These are phyloP conservation scores for Pelargonium cotyledonis DNA, from an alignment of 441 rosid genomes.

Conservation along the genomic window DNA sequence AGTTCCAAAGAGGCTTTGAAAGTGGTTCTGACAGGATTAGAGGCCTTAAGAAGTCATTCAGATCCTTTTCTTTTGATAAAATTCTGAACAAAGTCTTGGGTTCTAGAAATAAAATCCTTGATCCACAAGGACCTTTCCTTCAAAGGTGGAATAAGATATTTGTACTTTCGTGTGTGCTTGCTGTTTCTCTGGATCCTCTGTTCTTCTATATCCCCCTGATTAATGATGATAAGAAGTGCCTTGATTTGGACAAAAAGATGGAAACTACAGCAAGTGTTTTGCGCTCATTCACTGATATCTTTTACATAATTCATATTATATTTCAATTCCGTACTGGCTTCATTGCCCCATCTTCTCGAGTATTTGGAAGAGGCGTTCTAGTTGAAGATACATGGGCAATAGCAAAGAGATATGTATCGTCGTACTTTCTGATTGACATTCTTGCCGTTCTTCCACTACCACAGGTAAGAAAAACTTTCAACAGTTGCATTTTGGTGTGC, in stretches of 20 bases:
- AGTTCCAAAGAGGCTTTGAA: constrained; percentile 51
- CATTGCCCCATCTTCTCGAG: constrained; percentile 65
- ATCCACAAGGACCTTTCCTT: constrained; percentile 55
- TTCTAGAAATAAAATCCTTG: constrained; percentile 45
- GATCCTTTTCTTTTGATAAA: constrained; percentile 45
- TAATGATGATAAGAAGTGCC: constrained; percentile 37
- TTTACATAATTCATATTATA: constrained; percentile 57
- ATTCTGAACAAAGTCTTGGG: constrained; percentile 35
- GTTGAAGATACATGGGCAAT: constrained; percentile 46
- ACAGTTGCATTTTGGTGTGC: no score
- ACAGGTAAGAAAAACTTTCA: constrained; percentile 34
- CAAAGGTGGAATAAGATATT: constrained; percentile 70
- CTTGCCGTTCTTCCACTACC: constrained; percentile 72
- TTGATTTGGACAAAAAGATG: constrained; percentile 47
- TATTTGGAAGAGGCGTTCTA: constrained; percentile 66
- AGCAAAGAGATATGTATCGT: constrained; percentile 50
- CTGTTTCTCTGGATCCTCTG: constrained; percentile 61
- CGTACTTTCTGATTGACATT: constrained; percentile 55
- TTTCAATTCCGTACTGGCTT: constrained; percentile 65
- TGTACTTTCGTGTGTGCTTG: constrained; percentile 52
- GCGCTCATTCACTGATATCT: constrained; percentile 58
- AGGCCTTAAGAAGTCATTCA: constrained; percentile 41
- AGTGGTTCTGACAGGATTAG: constrained; percentile 51
- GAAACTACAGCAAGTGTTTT: constrained; percentile 52
- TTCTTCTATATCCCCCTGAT: constrained; percentile 58